Conservation (phyloP, 164 flowering plant genomes). For the Stephania yunnanensis region DNA sequence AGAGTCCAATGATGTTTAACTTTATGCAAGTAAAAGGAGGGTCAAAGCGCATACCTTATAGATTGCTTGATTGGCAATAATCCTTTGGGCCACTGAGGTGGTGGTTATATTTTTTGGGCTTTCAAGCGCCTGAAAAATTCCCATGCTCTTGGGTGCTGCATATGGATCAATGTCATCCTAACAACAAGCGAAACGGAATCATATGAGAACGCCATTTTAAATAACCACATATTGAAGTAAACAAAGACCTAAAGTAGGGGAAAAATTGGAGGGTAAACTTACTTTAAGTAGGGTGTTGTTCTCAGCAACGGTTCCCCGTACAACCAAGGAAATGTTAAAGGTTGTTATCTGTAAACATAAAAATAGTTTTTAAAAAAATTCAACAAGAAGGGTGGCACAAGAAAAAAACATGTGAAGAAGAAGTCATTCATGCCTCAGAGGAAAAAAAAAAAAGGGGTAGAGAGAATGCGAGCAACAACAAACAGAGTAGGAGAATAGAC, state of each 20-base stretch:
- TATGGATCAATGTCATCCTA: constrained; percentile 64
- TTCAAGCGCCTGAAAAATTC: constrained; percentile 51
- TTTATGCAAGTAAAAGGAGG: not conserved
- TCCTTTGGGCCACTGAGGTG: constrained; percentile 55
- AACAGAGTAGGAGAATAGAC: not conserved
- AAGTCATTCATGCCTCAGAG: not conserved
- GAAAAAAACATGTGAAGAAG: not conserved
- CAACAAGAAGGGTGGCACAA: not conserved
- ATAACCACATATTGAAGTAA: not conserved
- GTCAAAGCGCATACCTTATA: constrained; percentile 37
- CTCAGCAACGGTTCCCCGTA: constrained; percentile 67
- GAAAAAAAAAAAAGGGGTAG: not conserved
- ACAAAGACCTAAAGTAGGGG: not conserved
- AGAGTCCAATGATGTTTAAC: not conserved
- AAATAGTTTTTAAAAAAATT: not conserved
- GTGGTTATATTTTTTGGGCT: constrained; percentile 68
- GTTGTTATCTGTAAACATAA: constrained; percentile 56
- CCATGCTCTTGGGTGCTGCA: constrained; percentile 66
- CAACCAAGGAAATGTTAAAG: constrained; percentile 72
- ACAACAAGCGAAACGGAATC: constrained; percentile 7
- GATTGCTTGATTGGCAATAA: constrained; percentile 59
- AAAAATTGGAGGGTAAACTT: constrained; percentile 20
- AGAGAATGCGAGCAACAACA: not conserved
- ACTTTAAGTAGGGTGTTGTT: constrained; percentile 29
- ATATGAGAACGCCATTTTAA: not conserved